Base-by-base conservation (phyloP, 306 rosid genomes). In the Fragaria nilgerrensis region DNA sequence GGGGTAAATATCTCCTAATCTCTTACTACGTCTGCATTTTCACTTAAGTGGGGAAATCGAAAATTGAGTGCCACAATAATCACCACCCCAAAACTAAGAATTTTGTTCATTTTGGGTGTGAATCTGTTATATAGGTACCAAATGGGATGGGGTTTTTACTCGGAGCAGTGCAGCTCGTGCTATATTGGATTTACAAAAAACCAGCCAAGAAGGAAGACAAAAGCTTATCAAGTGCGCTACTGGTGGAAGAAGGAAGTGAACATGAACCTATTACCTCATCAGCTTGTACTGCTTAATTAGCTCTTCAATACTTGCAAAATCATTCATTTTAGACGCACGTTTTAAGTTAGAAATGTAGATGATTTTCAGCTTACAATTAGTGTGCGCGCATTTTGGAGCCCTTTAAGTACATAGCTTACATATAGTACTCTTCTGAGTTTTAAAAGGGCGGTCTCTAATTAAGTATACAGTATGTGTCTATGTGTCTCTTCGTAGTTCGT, bases 131-230 rank as follows among this genome's bases (percentile, higher is more conserved):
- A 17, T 55, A 81, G 82, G 85, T 81, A 45, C 85, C 87, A 45
- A 84, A 81, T 66, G 85, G 83, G 52, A 25, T 56, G 65, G 85
- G 87, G 69, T 70, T 84, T 61, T 50, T 80, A 2, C 82, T 84
- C 8, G 87, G 85, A 25, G 34, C 67, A 29, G 61, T 50, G n/a
- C 87, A 84, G 77, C 75, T 84, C 15, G 34, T 77, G 50, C 59
- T 84, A 0, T 81, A 77, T 74, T 80, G 39, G 23, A 81, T 81
- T 25, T 84, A 70, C 82, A 52, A 29, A 23, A 52, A 22, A 23
- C 78, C 75, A 45, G 56, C 72, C 44, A 55, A 6, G 29, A 62
- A 36, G 39, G 68, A 63, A 63, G 68, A 63, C 11, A 32, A 32
- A 29, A 32, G n/a, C 19, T 32, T 37, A 1, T 64, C 76, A 65